A percentile compares a stretch with the other conserved stretches of the same genome.
Evolutionary conservation across 257 asterid species (phyloP).

Genomic region (Linderniella brevidens): DNA sequence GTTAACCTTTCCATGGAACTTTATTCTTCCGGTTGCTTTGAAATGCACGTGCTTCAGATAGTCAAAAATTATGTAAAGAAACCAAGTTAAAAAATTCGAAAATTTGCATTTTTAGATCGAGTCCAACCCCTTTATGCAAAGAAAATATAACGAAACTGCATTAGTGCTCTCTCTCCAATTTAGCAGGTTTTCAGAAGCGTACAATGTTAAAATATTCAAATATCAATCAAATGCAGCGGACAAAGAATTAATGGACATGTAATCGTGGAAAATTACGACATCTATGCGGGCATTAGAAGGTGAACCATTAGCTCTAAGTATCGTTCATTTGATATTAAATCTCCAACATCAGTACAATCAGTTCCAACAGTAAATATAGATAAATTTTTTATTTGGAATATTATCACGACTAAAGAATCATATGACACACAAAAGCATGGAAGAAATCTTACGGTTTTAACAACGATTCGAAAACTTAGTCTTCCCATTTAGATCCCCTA

Average conservation of each 20-base stretch:
- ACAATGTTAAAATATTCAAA: slow-evolving; percentile 61
- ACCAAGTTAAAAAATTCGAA: slow-evolving; percentile 80
- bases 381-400: no score
- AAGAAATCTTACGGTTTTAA: slow-evolving; percentile 77
- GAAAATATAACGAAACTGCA: slow-evolving; percentile 42
- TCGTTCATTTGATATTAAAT: slow-evolving; percentile 95
- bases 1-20: slow-evolving; percentile 83
- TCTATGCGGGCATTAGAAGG: slow-evolving; percentile 98
- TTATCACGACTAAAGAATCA: no score
- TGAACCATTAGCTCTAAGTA: slow-evolving; percentile 95
- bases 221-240: slow-evolving; percentile 85
- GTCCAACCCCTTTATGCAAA: slow-evolving; percentile 78
- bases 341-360: slow-evolving; percentile 36
- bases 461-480: slow-evolving; percentile 85
- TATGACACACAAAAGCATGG: no score
- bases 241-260: slow-evolving; percentile 72
- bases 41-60: slow-evolving; percentile 80
- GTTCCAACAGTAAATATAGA: no score
- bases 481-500: slow-evolving; percentile 93
- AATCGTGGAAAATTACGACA: slow-evolving; percentile 79
- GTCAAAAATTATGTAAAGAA: slow-evolving; percentile 80
- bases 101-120: slow-evolving; percentile 81
- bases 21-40: no score
- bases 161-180: slow-evolving; percentile 37
- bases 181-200: slow-evolving; percentile 42